Percentiles rank a stretch among this genome's conserved stretches.
These are phyloP conservation scores for Cryptosporidium sp. DNA, from an alignment of 169 alveolate species.

Conservation along the genomic window DNA sequence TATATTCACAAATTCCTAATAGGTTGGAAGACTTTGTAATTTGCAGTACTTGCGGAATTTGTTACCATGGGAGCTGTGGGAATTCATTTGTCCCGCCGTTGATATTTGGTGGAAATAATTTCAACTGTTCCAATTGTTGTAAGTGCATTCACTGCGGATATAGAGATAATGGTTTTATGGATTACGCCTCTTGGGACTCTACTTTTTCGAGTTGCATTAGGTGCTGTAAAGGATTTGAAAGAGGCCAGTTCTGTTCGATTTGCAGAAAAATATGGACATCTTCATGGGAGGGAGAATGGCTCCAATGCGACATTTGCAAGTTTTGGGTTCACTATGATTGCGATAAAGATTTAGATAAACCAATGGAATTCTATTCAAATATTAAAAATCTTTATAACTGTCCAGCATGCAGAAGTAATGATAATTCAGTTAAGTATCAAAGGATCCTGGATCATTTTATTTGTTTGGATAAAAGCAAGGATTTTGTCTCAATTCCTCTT, in stretches of 20 bases:
- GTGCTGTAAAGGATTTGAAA: constrained; percentile 65
- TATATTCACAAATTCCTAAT: constrained; percentile 56
- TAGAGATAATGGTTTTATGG: constrained; percentile 63
- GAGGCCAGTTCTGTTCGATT: constrained; percentile 65
- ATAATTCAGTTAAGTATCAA: constrained; percentile 24
- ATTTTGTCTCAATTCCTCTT: constrained; percentile 42
- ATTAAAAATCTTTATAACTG: constrained; percentile 16
- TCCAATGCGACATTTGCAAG: constrained; percentile 56
- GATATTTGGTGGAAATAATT: constrained; percentile 33
- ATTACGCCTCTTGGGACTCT: constrained; percentile 65
- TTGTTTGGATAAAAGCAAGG: constrained; percentile 59
- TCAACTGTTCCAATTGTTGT: constrained; percentile 64
- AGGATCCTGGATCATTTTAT: constrained; percentile 42
- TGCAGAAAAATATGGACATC: constrained; percentile 68
- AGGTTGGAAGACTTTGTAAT: constrained; percentile 61
- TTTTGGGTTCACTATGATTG: constrained; percentile 69
- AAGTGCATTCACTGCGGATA: constrained; percentile 63
- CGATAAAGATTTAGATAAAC: constrained; percentile 23
- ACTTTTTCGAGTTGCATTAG: constrained; percentile 49
- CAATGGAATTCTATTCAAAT: constrained; percentile 44
- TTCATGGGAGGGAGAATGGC: constrained; percentile 76
- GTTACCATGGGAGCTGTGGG: constrained; percentile 63
- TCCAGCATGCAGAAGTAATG: constrained; percentile 70
- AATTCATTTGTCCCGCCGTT: constrained; percentile 66
- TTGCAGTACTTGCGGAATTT: constrained; percentile 35